Evolutionary conservation across 345 rosid genomes (phyloP).

Genomic region (Clausena lansium): DNA sequence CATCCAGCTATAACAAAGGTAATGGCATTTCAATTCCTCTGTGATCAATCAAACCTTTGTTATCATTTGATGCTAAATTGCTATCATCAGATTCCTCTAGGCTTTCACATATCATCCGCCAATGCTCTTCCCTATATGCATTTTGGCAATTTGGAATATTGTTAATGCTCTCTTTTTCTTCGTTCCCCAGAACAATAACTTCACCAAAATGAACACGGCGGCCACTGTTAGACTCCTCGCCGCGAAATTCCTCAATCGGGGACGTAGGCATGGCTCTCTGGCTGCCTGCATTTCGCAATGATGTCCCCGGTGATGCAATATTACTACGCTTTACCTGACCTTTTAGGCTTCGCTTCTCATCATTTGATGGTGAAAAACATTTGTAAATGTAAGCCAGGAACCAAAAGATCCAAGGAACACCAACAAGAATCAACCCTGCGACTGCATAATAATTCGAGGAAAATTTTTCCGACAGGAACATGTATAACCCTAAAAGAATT

Average conservation of each 20-base stretch:
- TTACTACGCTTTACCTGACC: neutral
- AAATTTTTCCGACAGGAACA: conserved; percentile 33
- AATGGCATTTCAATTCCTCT: neutral
- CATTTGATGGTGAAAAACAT: conserved; percentile 36
- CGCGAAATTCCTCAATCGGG: neutral
- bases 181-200: neutral
- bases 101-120: neutral
- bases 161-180: neutral
- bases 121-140: neutral
- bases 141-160: neutral
- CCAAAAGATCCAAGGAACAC: conserved; percentile 78
- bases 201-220: neutral
- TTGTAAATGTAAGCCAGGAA: conserved; percentile 48
- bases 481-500: conserved; percentile 43
- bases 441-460: conserved; percentile 38
- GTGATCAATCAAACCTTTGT: neutral
- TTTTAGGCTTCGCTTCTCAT: neutral
- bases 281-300: neutral
- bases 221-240: neutral
- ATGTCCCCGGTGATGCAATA: neutral
- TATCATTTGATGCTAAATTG: neutral
- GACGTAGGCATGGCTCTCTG: too few species aligned
- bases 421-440: conserved; percentile 50
- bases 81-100: neutral
- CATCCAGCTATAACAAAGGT: neutral